These are phyloP conservation scores for Arthrobotrys iridis DNA, from an alignment of 2,329 filamentous ascomycete species.

Conservation along the genomic window DNA sequence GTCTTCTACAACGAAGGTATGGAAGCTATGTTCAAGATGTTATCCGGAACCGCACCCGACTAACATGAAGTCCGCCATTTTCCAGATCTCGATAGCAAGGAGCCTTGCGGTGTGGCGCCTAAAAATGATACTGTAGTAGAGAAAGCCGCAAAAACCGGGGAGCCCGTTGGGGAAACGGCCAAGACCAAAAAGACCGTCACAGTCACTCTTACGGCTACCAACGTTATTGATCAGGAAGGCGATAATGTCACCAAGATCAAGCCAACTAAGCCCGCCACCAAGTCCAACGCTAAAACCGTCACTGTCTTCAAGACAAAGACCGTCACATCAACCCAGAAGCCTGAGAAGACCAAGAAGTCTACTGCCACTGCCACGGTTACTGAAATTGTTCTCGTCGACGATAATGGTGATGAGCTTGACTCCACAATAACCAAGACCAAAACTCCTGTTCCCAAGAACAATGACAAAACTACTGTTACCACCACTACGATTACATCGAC, in stretches of 20 bases:
- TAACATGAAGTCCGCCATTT: neutral
- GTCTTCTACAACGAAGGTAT: conserved; percentile 5
- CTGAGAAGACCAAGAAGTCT: neutral
- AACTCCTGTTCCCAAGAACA: neutral
- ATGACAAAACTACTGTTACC: too few species aligned
- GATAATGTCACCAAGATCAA: too few species aligned
- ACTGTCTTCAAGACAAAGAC: neutral
- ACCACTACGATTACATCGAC: too few species aligned
- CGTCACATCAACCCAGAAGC: neutral
- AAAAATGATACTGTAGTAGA: neutral
- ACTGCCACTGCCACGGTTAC: neutral
- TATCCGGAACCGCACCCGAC: too few species aligned
- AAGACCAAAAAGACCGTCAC: neutral
- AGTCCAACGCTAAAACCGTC: neutral
- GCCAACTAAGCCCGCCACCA: neutral
- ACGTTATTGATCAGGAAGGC: neutral
- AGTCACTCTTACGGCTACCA: neutral
- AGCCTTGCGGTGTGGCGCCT: neutral
- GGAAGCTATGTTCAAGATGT: too few species aligned
- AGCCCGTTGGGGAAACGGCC: too few species aligned
- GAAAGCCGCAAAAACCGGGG: too few species aligned
- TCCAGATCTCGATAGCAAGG: neutral
- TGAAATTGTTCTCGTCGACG: neutral
- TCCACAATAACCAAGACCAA: neutral
- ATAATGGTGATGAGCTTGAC: neutral